Evolutionary conservation across 805 yeast species (phyloP).

Genomic region (Nakazawaea wyomingensis): DNA sequence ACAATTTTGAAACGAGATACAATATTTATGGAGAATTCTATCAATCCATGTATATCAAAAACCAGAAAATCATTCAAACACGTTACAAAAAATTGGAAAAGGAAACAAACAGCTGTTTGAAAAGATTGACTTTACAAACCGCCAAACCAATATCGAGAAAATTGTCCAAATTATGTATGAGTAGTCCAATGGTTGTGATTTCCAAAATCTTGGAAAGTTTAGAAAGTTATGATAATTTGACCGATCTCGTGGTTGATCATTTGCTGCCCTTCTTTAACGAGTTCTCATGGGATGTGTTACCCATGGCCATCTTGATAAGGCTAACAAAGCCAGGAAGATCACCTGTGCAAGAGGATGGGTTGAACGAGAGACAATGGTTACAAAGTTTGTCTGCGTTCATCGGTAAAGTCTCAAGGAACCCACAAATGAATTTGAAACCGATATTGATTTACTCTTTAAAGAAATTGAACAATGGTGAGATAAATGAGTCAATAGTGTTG

Average conservation of each 20-base stretch:
- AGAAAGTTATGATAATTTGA: slow-evolving; percentile 88
- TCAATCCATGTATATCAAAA: slow-evolving; percentile 46
- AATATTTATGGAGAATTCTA: slow-evolving; percentile 77
- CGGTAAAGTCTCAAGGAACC: slow-evolving; percentile 59
- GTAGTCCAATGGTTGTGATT: slow-evolving; percentile 78
- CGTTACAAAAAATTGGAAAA: slow-evolving; percentile 67
- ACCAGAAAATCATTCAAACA: slow-evolving; percentile 47
- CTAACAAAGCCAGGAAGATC: slow-evolving; percentile 59
- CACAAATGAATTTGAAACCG: slow-evolving; percentile 55
- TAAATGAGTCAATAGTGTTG: slow-evolving; percentile 57
- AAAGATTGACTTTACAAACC: slow-evolving; percentile 78
- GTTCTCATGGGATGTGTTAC: slow-evolving; percentile 82
- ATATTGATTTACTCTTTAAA: slow-evolving; percentile 56
- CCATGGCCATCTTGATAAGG: slow-evolving; percentile 66
- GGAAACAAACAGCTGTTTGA: slow-evolving; percentile 70
- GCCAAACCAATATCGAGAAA: slow-evolving; percentile 66
- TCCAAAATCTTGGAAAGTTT: slow-evolving; percentile 70
- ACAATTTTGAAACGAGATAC: slow-evolving; percentile 60
- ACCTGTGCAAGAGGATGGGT: slow-evolving; percentile 69
- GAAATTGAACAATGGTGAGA: slow-evolving; percentile 55
- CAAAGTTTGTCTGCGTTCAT: slow-evolving; percentile 76
- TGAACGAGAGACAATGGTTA: slow-evolving; percentile 79
- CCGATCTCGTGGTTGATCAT: slow-evolving; percentile 69
- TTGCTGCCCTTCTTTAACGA: slow-evolving; percentile 62
- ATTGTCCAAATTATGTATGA: slow-evolving; percentile 63